Evolutionary conservation across 2,329 filamentous ascomycete genomes (phyloP).

Genomic region (Acarospora socialis): DNA sequence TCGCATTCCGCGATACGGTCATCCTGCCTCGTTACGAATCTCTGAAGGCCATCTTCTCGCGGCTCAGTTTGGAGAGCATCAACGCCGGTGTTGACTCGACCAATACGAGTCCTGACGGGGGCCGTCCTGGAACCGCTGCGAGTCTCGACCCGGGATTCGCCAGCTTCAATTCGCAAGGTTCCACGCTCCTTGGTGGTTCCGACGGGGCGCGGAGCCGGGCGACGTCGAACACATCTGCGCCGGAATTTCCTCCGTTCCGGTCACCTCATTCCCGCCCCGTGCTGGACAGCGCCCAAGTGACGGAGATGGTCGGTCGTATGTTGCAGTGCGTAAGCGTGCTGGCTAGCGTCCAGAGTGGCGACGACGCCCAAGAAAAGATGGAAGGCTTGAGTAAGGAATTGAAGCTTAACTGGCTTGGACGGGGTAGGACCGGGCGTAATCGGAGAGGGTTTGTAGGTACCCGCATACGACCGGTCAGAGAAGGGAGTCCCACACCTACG

Average conservation of each 20-base stretch:
- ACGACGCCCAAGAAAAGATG: constrained; percentile 63
- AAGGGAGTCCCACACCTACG: constrained; percentile 1
- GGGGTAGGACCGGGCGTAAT: constrained; percentile 79
- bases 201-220: constrained; percentile 57
- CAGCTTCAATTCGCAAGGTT: constrained; percentile 66
- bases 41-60: constrained; percentile 78
- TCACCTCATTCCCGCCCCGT: constrained; percentile 25
- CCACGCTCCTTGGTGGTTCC: constrained; percentile 60
- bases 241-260: constrained; percentile 28
- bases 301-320: constrained; percentile 89
- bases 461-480: constrained; percentile 22
- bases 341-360: constrained; percentile 57
- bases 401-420: constrained; percentile 92
- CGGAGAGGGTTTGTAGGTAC: constrained; percentile 76
- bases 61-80: constrained; percentile 71
- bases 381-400: constrained; percentile 72
- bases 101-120: constrained; percentile 26
- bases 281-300: constrained; percentile 51
- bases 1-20: constrained; percentile 75
- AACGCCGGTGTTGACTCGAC: constrained; percentile 34
- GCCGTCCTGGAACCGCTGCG: constrained; percentile 58
- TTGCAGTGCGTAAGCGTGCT: constrained; percentile 90
- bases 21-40: constrained; percentile 80
- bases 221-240: constrained; percentile 62
- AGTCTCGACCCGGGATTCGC: constrained; percentile 60